phyloP scores from a whole-genome alignment of 257 asterid species.

The Rhazya stricta region DNA sequence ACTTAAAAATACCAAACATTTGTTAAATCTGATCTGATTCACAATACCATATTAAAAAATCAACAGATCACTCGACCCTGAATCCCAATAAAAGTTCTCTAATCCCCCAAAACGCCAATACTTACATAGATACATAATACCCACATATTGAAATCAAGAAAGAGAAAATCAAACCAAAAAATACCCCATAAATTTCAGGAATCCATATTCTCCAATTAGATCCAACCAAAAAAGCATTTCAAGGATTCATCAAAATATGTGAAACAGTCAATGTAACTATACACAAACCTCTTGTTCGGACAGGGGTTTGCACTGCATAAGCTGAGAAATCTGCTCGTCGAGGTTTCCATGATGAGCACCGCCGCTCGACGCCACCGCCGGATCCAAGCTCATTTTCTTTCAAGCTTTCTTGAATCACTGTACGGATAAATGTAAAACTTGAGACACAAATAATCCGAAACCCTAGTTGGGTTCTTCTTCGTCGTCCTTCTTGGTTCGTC shows the following conservation, averaged over 20 bases:
- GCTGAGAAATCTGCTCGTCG: constrained; percentile 76
- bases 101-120: background rate
- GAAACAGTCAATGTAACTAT: background rate
- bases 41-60: background rate
- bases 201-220: constrained; percentile 12
- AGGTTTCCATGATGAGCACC: constrained; percentile 52
- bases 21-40: constrained; percentile 6
- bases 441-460: background rate
- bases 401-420: background rate
- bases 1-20: background rate
- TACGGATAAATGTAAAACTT: background rate
- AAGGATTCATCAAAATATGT: background rate
- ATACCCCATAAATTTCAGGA: background rate
- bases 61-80: constrained; percentile 2
- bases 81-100: background rate
- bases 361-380: constrained; percentile 43
- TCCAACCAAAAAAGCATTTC: background rate
- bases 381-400: constrained; percentile 40
- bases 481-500: background rate
- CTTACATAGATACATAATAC: background rate
- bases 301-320: constrained; percentile 83
- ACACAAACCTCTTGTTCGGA: constrained; percentile 63
- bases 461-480: constrained; percentile 15
- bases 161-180: background rate
- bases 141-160: background rate